Conservation (phyloP, 2,329 filamentous ascomycete species). For the Colletotrichum sp. region DNA sequence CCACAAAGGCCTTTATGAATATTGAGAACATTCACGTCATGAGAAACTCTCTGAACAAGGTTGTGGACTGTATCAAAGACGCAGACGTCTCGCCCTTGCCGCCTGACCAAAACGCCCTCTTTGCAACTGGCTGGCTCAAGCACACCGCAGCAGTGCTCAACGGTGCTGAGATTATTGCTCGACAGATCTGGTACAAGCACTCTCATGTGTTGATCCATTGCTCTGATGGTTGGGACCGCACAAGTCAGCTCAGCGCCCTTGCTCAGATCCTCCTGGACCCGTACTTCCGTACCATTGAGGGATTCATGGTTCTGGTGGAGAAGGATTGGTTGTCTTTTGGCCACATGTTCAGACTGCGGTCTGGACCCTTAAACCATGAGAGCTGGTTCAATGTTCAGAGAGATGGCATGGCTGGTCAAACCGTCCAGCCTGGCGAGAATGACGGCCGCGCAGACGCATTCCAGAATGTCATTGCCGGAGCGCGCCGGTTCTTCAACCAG, state of each 20-base stretch:
- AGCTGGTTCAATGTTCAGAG: conserved; percentile 94
- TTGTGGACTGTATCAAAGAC: conserved; percentile 90
- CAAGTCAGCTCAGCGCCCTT: conserved; percentile 89
- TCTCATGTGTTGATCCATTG: conserved; percentile 97
- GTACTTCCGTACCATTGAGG: conserved; percentile 91
- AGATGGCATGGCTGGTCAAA: conserved; percentile 72
- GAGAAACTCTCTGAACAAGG: conserved; percentile 86
- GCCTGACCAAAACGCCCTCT: conserved; percentile 80
- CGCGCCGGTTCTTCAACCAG: conserved; percentile 89
- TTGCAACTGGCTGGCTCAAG: conserved; percentile 88
- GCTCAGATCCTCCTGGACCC: conserved; percentile 94
- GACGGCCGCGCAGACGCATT: conserved; percentile 75
- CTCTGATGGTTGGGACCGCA: conserved; percentile 98
- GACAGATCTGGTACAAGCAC: conserved; percentile 88
- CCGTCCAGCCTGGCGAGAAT: conserved; percentile 66
- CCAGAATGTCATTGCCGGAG: conserved; percentile 83
- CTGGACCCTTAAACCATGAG: conserved; percentile 85
- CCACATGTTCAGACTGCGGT: conserved; percentile 95
- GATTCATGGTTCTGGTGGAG: conserved; percentile 92
- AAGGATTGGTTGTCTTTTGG: conserved; percentile 99
- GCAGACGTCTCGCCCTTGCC: conserved; percentile 85
- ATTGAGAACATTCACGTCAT: conserved; percentile 99
- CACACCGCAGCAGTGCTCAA: conserved; percentile 87
- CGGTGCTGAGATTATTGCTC: conserved; percentile 82
- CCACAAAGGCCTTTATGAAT: conserved; percentile 88